Evolutionary conservation across 495 filamentous ascomycete species (phyloP).

Genomic region (Aspergillus homomorphus): DNA sequence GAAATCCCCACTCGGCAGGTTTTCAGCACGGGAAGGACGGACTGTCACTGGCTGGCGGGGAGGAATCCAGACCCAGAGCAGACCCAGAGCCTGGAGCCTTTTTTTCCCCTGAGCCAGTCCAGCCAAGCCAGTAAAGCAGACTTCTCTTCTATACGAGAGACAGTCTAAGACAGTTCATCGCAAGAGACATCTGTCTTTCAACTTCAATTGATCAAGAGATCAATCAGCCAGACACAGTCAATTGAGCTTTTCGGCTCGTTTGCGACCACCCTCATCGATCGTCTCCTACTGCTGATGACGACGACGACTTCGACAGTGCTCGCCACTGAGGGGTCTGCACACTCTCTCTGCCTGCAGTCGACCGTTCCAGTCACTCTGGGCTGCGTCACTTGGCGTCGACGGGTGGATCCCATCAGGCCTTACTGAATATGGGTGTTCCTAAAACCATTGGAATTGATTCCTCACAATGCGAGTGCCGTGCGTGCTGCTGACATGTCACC

Average conservation of each 20-base stretch:
- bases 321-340: not conserved
- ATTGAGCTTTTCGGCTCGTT: no score
- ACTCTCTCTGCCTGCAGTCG: not conserved
- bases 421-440: not conserved
- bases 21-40: not conserved
- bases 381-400: not conserved
- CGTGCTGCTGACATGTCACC: not conserved
- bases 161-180: not conserved
- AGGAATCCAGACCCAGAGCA: not conserved
- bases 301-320: not conserved
- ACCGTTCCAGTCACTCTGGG: not conserved
- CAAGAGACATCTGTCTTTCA: no score
- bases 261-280: not conserved
- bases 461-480: not conserved
- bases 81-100: not conserved
- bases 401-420: not conserved
- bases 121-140: not conserved
- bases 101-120: not conserved
- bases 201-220: not conserved
- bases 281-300: not conserved
- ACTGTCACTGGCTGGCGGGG: not conserved
- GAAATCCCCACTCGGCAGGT: conserved; percentile 6
- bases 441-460: no score
- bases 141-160: conserved; percentile 5
- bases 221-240: no score